Percentiles rank a stretch among this genome's conserved stretches.
These are phyloP conservation scores for Spirogloea muscicola DNA, from an alignment of 139 green algal species.

Conservation along the genomic window DNA sequence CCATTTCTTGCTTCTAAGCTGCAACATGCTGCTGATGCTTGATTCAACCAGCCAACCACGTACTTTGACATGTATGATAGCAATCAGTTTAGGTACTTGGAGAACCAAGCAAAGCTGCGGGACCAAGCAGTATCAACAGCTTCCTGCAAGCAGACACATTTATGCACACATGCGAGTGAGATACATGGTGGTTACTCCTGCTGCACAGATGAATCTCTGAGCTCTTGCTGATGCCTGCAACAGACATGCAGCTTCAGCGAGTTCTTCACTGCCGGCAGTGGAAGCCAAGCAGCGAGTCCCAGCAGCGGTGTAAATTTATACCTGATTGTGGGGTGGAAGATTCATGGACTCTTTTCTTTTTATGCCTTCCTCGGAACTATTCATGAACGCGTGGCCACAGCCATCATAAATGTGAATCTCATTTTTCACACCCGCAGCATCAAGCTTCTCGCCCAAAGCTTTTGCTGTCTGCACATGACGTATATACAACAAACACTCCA, in stretches of 20 bases:
- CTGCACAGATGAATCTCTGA: no score
- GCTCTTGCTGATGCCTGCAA: no score
- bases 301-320: no score
- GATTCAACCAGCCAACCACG: not conserved
- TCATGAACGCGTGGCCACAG: constrained; percentile 55
- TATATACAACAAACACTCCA: no score
- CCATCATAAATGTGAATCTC: constrained; percentile 47
- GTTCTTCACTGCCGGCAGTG: no score
- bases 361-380: constrained; percentile 32
- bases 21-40: not conserved
- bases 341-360: constrained; percentile 34
- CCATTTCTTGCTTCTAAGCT: not conserved
- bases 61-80: not conserved
- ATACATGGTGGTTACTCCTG: no score
- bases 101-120: constrained; percentile 19
- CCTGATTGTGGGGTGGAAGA: constrained; percentile 29
- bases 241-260: no score
- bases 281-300: no score
- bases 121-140: constrained; percentile 28
- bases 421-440: constrained; percentile 11
- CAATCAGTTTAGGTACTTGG: constrained; percentile 32
- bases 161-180: no score
- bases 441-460: constrained; percentile 31
- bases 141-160: no score
- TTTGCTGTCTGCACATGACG: constrained; percentile 39